Conservation (phyloP, 441 rosid genomes). For the Jatropha podagrica region DNA sequence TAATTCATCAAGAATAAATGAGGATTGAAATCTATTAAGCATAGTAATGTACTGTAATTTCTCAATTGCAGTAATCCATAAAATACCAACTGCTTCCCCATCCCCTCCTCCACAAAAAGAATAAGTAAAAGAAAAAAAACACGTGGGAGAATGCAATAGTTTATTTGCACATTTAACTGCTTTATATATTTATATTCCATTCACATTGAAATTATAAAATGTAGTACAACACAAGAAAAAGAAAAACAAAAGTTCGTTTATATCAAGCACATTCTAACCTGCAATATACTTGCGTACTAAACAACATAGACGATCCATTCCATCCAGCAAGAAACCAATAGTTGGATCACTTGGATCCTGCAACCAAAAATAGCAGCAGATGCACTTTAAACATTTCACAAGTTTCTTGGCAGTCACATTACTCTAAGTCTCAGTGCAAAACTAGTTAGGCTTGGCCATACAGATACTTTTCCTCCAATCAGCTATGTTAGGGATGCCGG, state of each 20-base stretch:
- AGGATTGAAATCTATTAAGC: not conserved
- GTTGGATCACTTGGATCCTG: constrained; percentile 99
- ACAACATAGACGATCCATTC: constrained; percentile 96
- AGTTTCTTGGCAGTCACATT: not conserved
- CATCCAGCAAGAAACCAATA: constrained; percentile 93
- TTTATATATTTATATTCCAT: too few species aligned
- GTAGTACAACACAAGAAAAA: too few species aligned
- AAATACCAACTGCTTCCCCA: not conserved
- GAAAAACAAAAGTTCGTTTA: not conserved
- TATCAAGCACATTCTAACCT: constrained; percentile 47
- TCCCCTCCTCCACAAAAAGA: not conserved
- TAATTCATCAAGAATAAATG: not conserved
- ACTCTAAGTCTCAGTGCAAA: not conserved
- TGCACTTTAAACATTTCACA: constrained; percentile 14
- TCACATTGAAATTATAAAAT: constrained; percentile 1
- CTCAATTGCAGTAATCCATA: too few species aligned
- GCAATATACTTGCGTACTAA: constrained; percentile 97
- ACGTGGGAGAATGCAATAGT: not conserved
- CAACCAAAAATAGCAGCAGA: constrained; percentile 30
- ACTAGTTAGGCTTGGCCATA: constrained; percentile 4
- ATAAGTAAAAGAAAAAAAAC: not conserved
- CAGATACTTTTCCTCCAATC: not conserved
- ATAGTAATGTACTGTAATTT: not conserved
- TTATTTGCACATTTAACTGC: not conserved
- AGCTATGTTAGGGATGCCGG: constrained; percentile 1